Evolutionary conservation across 371 early-diverging fungal species (phyloP), one percentile per base, ranked within the genome.

Genomic region (Nematocida major): DNA sequence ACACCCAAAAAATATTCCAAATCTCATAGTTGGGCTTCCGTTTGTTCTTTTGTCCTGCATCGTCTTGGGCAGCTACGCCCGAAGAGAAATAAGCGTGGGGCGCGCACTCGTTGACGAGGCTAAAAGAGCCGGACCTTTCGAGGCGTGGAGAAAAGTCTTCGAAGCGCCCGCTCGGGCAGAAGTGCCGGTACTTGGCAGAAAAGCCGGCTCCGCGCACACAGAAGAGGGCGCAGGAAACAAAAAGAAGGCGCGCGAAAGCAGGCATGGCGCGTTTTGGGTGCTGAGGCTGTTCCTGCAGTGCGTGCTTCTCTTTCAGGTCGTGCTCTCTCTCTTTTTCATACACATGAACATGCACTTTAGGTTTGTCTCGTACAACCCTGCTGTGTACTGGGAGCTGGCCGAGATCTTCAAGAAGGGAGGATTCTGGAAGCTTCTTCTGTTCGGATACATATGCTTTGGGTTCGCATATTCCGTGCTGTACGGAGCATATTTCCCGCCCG

Each of bases 321-420:
- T 83, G 53, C 62, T 83, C 0, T 45, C 78, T 1, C 22, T 85
- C 26, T 81, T 82, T 38, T 80, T 81, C 57, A 68, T 85, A 20
- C 85, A 85, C 57, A 76, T 66, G 76, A 79, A 85, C 34, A 85
- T 82, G 73, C 79, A 77, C 40, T 81, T 81, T 48, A 78, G 85
- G 36, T 85, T 85, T 78, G 66, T 83, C 18, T 68, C 80, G 3
- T 83, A 61, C 67, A 83, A 85, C 66, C 85, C 85, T n/a, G 18
- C 82, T 20, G 59, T 85, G 18, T 83, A 85, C 67, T 80, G 81
- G 82, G 59, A 43, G 2, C 59, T 73, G 9, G 62, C 80, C 2
- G 2, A 32, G 1, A 48, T 80, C 22, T 63, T 57, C 38, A 7
- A 67, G 30, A 66, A 66, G 5, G 57, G 26, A 2, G 24, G 32